phyloP scores from a whole-genome alignment of 768 basidiomycete species.

The Lanmaoa pseudosensibilis region DNA sequence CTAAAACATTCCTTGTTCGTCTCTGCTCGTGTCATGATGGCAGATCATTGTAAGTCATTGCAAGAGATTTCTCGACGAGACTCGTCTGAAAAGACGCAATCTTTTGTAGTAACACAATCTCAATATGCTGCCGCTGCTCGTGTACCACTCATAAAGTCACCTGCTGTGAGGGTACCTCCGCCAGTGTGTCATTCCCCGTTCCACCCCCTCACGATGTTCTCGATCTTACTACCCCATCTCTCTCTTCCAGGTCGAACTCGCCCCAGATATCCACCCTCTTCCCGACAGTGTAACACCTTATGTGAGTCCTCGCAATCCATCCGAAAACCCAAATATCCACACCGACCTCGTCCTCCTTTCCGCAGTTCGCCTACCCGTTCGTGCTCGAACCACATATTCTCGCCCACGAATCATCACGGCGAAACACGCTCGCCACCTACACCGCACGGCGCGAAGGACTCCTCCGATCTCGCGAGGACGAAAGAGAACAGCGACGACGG shows the following conservation, averaged over 20 bases:
- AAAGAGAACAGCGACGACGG: conserved; percentile 60
- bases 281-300: conserved; percentile 90
- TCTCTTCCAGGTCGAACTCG: conserved; percentile 68
- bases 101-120: conserved; percentile 38
- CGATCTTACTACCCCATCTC: background rate
- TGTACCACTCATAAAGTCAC: conserved; percentile 90
- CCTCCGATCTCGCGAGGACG: conserved; percentile 70
- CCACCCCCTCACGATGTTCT: background rate
- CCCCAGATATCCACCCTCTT: conserved; percentile 91
- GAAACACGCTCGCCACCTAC: conserved; percentile 63
- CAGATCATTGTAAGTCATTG: conserved; percentile 23
- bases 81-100: background rate
- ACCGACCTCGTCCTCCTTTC: background rate
- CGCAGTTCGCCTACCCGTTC: conserved; percentile 94
- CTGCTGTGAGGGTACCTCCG: conserved; percentile 81
- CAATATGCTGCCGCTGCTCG: conserved; percentile 76
- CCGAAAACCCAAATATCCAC: background rate
- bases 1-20: background rate
- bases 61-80: background rate
- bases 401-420: conserved; percentile 70
- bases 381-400: conserved; percentile 87
- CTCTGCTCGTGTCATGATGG: conserved; percentile 14
- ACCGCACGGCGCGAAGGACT: conserved; percentile 68
- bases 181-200: conserved; percentile 48
- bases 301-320: conserved; percentile 43